Evolutionary conservation across 2,329 filamentous ascomycete species (phyloP).

Genomic region (Geosmithia putterillii): DNA sequence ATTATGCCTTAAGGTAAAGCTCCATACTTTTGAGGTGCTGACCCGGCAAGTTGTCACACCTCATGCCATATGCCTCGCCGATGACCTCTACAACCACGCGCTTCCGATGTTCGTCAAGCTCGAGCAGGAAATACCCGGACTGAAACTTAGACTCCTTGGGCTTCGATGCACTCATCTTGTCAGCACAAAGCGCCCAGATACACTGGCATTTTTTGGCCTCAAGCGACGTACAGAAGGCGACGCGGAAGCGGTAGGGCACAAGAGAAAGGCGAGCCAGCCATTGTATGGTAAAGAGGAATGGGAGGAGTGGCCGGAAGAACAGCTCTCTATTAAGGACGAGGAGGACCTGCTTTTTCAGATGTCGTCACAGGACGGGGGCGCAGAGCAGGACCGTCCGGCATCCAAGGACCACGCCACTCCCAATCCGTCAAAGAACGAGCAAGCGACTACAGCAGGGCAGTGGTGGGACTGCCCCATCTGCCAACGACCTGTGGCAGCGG

Average conservation of each 20-base stretch:
- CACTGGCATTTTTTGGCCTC: constrained; percentile 69
- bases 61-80: constrained; percentile 57
- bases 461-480: constrained; percentile 88
- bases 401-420: constrained; percentile 19
- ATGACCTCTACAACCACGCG: constrained; percentile 73
- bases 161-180: constrained; percentile 78
- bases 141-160: constrained; percentile 79
- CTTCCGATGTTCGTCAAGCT: constrained; percentile 76
- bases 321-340: constrained; percentile 25
- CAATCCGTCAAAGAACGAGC: constrained; percentile 22
- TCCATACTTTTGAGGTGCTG: constrained; percentile 86
- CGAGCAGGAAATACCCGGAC: constrained; percentile 66
- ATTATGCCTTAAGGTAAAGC: constrained; percentile 80
- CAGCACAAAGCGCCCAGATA: constrained; percentile 69
- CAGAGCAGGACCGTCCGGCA: neutral
- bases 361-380: neutral
- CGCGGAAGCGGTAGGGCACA: constrained; percentile 7
- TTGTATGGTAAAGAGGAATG: constrained; percentile 33
- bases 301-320: constrained; percentile 58
- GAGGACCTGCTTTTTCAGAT: constrained; percentile 6
- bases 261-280: constrained; percentile 19
- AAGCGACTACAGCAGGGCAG: constrained; percentile 22
- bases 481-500: constrained; percentile 56
- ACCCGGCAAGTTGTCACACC: constrained; percentile 70
- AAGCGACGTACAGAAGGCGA: constrained; percentile 18